Evolutionary conservation across 306 rosid genomes (phyloP).

Genomic region (Pyrus betulifolia): DNA sequence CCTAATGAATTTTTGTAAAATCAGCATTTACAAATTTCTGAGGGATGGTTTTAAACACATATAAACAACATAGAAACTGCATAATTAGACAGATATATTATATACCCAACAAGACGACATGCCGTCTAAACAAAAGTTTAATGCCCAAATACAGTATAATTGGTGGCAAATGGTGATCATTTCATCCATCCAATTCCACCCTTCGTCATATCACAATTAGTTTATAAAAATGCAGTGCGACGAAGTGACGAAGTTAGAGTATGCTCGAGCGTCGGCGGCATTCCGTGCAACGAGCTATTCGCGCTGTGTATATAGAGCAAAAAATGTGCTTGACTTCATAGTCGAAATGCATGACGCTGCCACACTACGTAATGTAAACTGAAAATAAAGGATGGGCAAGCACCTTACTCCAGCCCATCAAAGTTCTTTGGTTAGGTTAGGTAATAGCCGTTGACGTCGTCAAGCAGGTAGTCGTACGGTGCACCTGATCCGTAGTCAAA

Average conservation of each 20-base stretch:
- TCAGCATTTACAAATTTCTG: not conserved
- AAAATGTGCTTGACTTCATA: conserved; percentile 45
- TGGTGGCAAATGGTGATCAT: not conserved
- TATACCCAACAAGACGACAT: conserved; percentile 17
- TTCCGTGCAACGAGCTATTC: conserved; percentile 47
- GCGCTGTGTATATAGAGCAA: conserved; percentile 43
- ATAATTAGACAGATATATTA: conserved; percentile 12
- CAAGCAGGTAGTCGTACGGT: conserved; percentile 69
- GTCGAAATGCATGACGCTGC: conserved; percentile 16
- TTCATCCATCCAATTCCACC: conserved; percentile 13
- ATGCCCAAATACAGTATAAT: conserved; percentile 1
- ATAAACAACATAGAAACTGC: not conserved
- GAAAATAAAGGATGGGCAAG: conserved; percentile 10
- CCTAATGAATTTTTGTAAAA: too few relatives aligned
- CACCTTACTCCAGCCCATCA: conserved; percentile 27
- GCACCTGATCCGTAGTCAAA: conserved; percentile 53
- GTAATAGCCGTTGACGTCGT: conserved; percentile 53
- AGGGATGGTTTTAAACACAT: not conserved
- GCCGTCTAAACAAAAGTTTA: conserved; percentile 6
- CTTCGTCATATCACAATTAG: conserved; percentile 29
- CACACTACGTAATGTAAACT: conserved; percentile 20
- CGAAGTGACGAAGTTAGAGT: conserved; percentile 20
- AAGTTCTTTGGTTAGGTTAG: conserved; percentile 31
- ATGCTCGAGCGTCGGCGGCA: conserved; percentile 26
- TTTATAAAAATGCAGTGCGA: conserved; percentile 5